Conservation (phyloP, 2,329 filamentous ascomycete species). For the Aspergillus pseudonomiae region DNA sequence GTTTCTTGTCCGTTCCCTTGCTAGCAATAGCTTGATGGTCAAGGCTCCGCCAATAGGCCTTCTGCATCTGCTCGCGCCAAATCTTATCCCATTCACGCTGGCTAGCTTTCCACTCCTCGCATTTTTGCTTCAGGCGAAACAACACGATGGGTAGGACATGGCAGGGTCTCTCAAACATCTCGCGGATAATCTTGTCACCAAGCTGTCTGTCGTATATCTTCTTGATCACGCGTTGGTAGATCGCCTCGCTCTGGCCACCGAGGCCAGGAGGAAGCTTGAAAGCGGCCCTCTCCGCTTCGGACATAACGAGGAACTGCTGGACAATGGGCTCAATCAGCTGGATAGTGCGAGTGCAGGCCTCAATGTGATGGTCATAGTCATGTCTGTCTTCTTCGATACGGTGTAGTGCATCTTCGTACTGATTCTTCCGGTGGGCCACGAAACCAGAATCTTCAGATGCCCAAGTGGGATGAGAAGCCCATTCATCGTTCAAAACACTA, state of each 20-base stretch:
- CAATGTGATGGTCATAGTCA: slow-evolving; percentile 98
- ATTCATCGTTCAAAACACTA: slow-evolving; percentile 92
- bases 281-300: slow-evolving; percentile 67
- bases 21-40: slow-evolving; percentile 94
- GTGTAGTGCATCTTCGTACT: slow-evolving; percentile 90
- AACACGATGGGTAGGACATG: slow-evolving; percentile 87
- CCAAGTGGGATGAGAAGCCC: slow-evolving; percentile 98
- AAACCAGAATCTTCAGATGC: slow-evolving; percentile 97
- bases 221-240: slow-evolving; percentile 95
- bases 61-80: slow-evolving; percentile 93
- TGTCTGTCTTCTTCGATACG: slow-evolving; percentile 97
- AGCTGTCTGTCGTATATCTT: slow-evolving; percentile 90
- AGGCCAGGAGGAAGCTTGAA: slow-evolving; percentile 83
- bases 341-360: slow-evolving; percentile 91
- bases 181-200: slow-evolving; percentile 80
- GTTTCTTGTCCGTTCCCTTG: slow-evolving; percentile 86
- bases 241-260: slow-evolving; percentile 90
- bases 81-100: slow-evolving; percentile 99
- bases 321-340: slow-evolving; percentile 94
- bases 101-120: slow-evolving; percentile 96
- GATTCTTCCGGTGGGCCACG: slow-evolving; percentile 95
- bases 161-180: slow-evolving; percentile 82
- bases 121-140: slow-evolving; percentile 88
- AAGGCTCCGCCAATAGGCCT: slow-evolving; percentile 92
- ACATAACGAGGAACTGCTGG: slow-evolving; percentile 83